Percentiles rank a stretch among this genome's conserved stretches.
Conservation (phyloP, 1,284 basidiomycete genomes). For the Cutaneotrichosporon mucoides region DNA sequence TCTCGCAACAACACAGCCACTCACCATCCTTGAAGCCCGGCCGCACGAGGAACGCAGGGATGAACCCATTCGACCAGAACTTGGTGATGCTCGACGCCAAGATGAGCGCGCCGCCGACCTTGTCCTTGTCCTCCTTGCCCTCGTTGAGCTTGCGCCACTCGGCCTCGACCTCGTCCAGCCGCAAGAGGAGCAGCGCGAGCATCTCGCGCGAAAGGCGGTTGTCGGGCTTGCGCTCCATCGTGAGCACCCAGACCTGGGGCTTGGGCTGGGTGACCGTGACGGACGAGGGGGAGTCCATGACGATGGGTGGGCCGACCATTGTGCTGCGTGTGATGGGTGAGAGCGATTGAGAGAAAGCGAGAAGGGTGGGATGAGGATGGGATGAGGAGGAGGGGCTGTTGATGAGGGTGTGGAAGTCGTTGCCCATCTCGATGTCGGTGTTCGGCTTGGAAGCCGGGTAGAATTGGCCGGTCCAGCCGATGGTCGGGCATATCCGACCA, state of each 20-base stretch:
- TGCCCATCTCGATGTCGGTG: too few species aligned
- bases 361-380: too few species aligned
- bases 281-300: background rate
- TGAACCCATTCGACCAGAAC: constrained; percentile 70
- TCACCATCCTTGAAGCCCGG: constrained; percentile 4
- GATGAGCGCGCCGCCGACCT: constrained; percentile 61
- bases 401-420: too few species aligned
- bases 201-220: constrained; percentile 44
- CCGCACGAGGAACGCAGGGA: background rate
- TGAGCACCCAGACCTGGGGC: constrained; percentile 36
- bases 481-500: too few species aligned
- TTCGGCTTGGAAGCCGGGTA: too few species aligned
- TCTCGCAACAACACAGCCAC: background rate
- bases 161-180: constrained; percentile 71
- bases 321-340: background rate
- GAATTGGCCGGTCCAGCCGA: too few species aligned
- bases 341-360: too few species aligned
- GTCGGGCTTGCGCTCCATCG: constrained; percentile 45
- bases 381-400: too few species aligned
- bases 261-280: constrained; percentile 27
- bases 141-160: constrained; percentile 59
- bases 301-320: constrained; percentile 1
- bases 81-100: constrained; percentile 71
- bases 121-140: background rate
- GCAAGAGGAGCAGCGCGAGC: constrained; percentile 40